phyloP scores from a whole-genome alignment of 495 filamentous ascomycete species.

The Sporormia fimetaria region DNA sequence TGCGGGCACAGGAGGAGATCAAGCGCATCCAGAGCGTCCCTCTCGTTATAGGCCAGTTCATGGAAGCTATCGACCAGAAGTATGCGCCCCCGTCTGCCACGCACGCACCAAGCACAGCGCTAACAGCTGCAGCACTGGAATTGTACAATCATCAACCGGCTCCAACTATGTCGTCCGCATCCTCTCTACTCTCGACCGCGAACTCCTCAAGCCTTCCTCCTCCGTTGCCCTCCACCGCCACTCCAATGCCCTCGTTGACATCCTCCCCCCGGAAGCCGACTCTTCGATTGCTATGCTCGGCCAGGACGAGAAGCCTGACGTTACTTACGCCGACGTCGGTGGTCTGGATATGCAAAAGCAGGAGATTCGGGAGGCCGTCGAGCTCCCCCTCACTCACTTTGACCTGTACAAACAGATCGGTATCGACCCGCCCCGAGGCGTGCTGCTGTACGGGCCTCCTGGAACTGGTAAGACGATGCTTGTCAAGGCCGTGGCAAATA shows the following conservation, averaged over 20 bases:
- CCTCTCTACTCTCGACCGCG: slow-evolving; percentile 94
- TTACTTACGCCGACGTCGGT: slow-evolving; percentile 95
- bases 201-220: slow-evolving; percentile 92
- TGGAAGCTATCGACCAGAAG: slow-evolving; percentile 99
- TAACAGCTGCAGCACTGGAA: slow-evolving; percentile 61
- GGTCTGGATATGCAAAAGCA: slow-evolving; percentile 99
- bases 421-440: slow-evolving; percentile 94
- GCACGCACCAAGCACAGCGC: not conserved
- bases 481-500: slow-evolving; percentile 96
- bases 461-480: slow-evolving; percentile 99
- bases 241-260: slow-evolving; percentile 96
- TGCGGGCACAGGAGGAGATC: slow-evolving; percentile 97
- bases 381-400: slow-evolving; percentile 91
- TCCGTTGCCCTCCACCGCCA: slow-evolving; percentile 95
- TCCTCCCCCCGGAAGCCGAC: slow-evolving; percentile 93
- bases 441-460: slow-evolving; percentile 89
- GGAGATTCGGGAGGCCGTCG: slow-evolving; percentile 94
- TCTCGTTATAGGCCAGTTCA: slow-evolving; percentile 96
- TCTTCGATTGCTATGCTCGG: slow-evolving; percentile 98
- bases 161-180: slow-evolving; percentile 99
- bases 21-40: slow-evolving; percentile 98
- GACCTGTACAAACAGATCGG: slow-evolving; percentile 97
- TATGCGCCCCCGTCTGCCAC: slow-evolving; percentile 36
- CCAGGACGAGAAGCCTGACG: slow-evolving; percentile 92
- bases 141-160: slow-evolving; percentile 94